These are phyloP conservation scores for Trichoderma afroharzianum DNA, from an alignment of 2,329 filamentous ascomycete species.

Conservation along the genomic window DNA sequence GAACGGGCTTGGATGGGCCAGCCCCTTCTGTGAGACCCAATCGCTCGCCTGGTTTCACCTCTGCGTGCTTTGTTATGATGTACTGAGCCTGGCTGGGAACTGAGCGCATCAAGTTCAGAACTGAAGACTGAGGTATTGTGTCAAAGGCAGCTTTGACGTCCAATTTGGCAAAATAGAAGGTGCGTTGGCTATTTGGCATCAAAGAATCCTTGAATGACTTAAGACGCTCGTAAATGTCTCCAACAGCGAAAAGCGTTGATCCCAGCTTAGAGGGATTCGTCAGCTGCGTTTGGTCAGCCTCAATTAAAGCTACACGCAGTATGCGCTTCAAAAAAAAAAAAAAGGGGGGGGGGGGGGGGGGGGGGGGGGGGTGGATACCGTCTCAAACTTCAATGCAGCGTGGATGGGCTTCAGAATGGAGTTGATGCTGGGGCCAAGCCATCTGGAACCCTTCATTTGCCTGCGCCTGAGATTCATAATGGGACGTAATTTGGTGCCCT, in stretches of 20 bases:
- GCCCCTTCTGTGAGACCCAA: slow-evolving; percentile 21
- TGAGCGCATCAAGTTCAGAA: slow-evolving; percentile 63
- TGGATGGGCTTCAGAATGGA: slow-evolving; percentile 66
- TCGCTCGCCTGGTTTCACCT: slow-evolving; percentile 55
- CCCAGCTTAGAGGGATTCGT: slow-evolving; percentile 62
- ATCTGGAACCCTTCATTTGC: slow-evolving; percentile 58
- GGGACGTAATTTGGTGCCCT: slow-evolving; percentile 69
- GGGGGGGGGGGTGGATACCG: too few relatives aligned
- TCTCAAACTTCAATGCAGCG: slow-evolving; percentile 75
- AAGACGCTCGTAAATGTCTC: slow-evolving; percentile 72
- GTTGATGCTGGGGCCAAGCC: slow-evolving; percentile 43
- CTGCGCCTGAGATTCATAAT: slow-evolving; percentile 82
- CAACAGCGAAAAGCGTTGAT: slow-evolving; percentile 74
- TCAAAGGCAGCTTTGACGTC: slow-evolving; percentile 94
- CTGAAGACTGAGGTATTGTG: slow-evolving; percentile 78
- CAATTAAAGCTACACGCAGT: neutral
- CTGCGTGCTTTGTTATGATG: slow-evolving; percentile 67
- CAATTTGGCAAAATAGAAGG: slow-evolving; percentile 83
- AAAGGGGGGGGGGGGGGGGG: too few relatives aligned
- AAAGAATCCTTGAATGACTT: slow-evolving; percentile 62
- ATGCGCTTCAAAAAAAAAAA: neutral
- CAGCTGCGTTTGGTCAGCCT: slow-evolving; percentile 23
- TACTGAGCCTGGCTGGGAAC: slow-evolving; percentile 61
- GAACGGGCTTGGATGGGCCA: slow-evolving; percentile 36
- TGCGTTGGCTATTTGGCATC: slow-evolving; percentile 28